phyloP scores from a whole-genome alignment of 257 asterid genomes.

The Perilla frutescens region DNA sequence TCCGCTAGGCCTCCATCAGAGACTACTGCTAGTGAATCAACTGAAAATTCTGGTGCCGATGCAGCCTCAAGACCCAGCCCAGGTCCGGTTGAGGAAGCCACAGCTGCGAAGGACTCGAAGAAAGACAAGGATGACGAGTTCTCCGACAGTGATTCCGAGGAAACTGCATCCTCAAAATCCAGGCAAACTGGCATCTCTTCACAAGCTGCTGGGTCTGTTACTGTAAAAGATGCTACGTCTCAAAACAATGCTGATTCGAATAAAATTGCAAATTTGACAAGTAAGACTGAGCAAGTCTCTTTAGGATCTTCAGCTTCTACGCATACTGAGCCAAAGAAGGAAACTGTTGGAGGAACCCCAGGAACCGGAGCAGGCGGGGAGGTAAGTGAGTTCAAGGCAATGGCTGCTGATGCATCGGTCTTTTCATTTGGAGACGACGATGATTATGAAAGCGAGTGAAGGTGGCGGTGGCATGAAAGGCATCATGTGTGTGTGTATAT shows the following conservation, averaged over 20 bases:
- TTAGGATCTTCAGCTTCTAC: constrained; percentile 51
- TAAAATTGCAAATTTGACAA: constrained; percentile 49
- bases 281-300: constrained; percentile 60
- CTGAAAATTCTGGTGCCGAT: constrained; percentile 44
- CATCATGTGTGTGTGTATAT: constrained; percentile 21
- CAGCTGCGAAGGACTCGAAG: constrained; percentile 38
- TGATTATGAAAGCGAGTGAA: constrained; percentile 83
- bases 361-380: constrained; percentile 50
- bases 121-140: constrained; percentile 71
- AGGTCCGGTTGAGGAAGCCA: constrained; percentile 42
- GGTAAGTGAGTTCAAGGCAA: constrained; percentile 84
- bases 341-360: constrained; percentile 40
- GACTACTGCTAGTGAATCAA: constrained; percentile 40
- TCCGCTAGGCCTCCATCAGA: constrained; percentile 52
- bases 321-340: constrained; percentile 54
- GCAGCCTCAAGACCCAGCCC: constrained; percentile 45
- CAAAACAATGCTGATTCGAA: constrained; percentile 38
- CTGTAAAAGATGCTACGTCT: constrained; percentile 40
- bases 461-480: constrained; percentile 7
- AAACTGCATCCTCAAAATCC: constrained; percentile 46
- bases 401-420: constrained; percentile 98
- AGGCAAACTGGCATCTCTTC: constrained; percentile 45
- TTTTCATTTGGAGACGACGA: constrained; percentile 96
- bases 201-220: constrained; percentile 29
- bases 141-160: constrained; percentile 68